Base-by-base conservation (phyloP, 805 yeast genomes). In the Saturnispora diversa region DNA sequence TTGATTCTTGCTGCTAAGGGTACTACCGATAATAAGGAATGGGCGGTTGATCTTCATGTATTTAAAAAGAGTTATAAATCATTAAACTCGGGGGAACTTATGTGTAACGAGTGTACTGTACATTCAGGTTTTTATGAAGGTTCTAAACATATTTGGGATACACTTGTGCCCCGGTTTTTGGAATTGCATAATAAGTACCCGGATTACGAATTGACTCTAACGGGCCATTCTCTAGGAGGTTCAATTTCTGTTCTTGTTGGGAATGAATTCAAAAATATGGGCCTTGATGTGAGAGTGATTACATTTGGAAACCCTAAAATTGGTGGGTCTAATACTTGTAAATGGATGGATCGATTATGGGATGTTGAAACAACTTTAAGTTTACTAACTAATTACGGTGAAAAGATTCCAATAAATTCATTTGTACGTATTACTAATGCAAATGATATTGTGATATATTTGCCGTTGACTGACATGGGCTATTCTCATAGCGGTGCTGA, bases 191-290 rank as follows among this genome's bases (percentile, higher is more conserved):
- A 54, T 10, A 50, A 62, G 16, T 59, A 69, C 50, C 72, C 75
- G 0, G 69, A 65, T 15, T 80, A 76, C 53, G 54, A 63, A 15
- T 43, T 81, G 5, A 65, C 72, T 2, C 66, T 80, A 2, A 63
- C 77, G 1, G 94, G 94, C 0, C 94, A 84, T 57, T 83, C 92
- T 0, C 58, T 84, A 31, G 60, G 60, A 2, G 94, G 79, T 6
- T 87, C 87, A 0, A 56, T 80, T 37, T 79, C 87, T 2, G 59
- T 68, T 5, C 58, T 84, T 25, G 68, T 74, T 6, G 88, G 82
- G 0, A 64, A 76, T 16, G 92, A 83, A 50, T 64, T 80, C 35
- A 59, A 68, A 43, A 50, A 74, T 13, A 47, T 72, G 53, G 85
- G 84, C 0, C 62, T 59, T 42, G 55, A 72, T 6, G 80, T 83